A percentile compares a stretch with the other conserved stretches of the same genome.
Evolutionary conservation across 129 eudicot species (phyloP).

Genomic region (Flaveria brownii): DNA sequence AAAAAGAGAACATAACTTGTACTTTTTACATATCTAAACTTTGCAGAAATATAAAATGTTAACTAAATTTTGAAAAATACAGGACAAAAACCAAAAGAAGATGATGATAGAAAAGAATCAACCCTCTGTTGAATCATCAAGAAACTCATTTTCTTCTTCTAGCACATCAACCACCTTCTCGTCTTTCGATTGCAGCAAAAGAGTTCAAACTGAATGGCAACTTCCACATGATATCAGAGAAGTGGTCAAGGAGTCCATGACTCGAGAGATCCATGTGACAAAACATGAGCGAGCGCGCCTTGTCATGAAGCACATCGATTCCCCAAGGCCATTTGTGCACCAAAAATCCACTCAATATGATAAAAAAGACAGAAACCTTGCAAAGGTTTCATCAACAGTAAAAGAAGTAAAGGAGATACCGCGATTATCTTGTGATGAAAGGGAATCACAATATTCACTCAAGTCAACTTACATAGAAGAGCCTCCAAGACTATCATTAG

Average conservation of each 20-base stretch:
- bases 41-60: slow-evolving; percentile 5
- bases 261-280: slow-evolving; percentile 48
- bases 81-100: slow-evolving; percentile 43
- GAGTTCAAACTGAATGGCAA: slow-evolving; percentile 29
- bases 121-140: slow-evolving; percentile 56
- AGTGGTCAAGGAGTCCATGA: slow-evolving; percentile 62
- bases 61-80: slow-evolving; percentile 25
- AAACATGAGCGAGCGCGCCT: slow-evolving; percentile 39
- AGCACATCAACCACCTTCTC: slow-evolving; percentile 56
- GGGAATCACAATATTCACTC: slow-evolving; percentile 49
- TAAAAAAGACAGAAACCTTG: slow-evolving; percentile 40
- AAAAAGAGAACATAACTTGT: slow-evolving; percentile 18
- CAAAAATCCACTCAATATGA: slow-evolving; percentile 42
- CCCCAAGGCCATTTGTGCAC: slow-evolving; percentile 71
- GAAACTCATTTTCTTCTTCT: slow-evolving; percentile 70
- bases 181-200: slow-evolving; percentile 38
- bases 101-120: slow-evolving; percentile 44
- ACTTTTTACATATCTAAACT: slow-evolving; percentile 13
- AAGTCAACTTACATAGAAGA: slow-evolving; percentile 57
- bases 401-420: slow-evolving; percentile 42
- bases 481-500: slow-evolving; percentile 79
- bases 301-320: slow-evolving; percentile 63
- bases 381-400: slow-evolving; percentile 35
- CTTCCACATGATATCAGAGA: slow-evolving; percentile 51
- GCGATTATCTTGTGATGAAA: slow-evolving; percentile 83